Percentiles rank a stretch among this genome's conserved stretches.
Conservation (phyloP, 1,284 basidiomycete genomes). For the Ceratobasidium sp. region DNA sequence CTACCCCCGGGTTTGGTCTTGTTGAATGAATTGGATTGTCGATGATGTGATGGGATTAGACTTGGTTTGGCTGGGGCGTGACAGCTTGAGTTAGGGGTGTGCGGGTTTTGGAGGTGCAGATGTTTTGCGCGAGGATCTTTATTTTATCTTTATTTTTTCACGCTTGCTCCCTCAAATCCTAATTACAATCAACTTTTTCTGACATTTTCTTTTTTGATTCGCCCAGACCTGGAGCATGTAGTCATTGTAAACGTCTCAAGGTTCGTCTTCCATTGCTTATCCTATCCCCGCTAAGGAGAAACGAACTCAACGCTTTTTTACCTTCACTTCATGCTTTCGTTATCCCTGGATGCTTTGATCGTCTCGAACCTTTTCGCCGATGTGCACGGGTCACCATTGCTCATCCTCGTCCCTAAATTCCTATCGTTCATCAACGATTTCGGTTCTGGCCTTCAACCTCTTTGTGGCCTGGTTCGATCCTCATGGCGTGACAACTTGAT, state of each 20-base stretch:
- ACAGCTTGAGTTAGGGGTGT: no score
- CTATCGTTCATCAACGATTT: background rate
- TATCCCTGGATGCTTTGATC: background rate
- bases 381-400: no score
- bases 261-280: constrained; percentile 75
- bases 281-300: constrained; percentile 58
- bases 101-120: no score
- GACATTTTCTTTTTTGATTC: no score
- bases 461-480: background rate
- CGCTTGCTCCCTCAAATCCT: no score
- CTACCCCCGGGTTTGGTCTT: constrained; percentile 30
- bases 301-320: constrained; percentile 13
- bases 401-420: no score
- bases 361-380: no score
- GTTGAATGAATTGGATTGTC: background rate
- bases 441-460: background rate
- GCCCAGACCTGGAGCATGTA: constrained; percentile 79
- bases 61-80: background rate
- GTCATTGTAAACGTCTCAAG: constrained; percentile 86
- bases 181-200: background rate
- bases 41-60: background rate
- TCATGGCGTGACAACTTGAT: background rate
- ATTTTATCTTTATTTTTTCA: background rate
- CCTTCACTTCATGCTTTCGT: background rate
- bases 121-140: no score